These are phyloP conservation scores for Zhuliangozyma blackwelliae DNA, from an alignment of 1,139 yeast species.

Conservation along the genomic window DNA sequence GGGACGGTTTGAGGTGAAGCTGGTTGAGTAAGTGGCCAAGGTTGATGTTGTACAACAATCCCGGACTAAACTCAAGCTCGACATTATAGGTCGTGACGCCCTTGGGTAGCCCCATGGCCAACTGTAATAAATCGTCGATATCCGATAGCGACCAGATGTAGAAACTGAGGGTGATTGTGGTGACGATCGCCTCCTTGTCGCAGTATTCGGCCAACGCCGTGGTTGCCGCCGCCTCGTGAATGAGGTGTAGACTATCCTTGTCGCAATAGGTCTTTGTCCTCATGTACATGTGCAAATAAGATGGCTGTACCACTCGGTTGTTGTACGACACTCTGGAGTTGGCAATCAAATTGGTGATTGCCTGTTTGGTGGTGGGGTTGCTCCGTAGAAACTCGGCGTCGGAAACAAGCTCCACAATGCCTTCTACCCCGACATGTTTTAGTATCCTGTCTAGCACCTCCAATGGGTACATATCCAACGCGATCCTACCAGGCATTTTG, in stretches of 20 bases:
- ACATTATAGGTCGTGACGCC: conserved; percentile 11
- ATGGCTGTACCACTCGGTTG: conserved; percentile 11
- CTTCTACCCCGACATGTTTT: conserved; percentile 4
- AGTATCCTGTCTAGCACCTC: conserved; percentile 9
- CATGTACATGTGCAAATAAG: conserved; percentile 13
- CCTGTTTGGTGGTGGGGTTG: conserved; percentile 5
- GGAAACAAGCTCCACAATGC: conserved; percentile 6
- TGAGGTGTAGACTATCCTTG: conserved; percentile 7
- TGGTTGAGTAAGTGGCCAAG: conserved; percentile 9
- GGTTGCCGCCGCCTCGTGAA: conserved; percentile 2
- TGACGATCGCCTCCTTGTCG: conserved; percentile 1
- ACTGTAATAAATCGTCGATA: conserved; percentile 11
- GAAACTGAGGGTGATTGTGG: conserved; percentile 16
- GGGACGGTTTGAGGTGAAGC: conserved; percentile 2
- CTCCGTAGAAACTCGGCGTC: conserved; percentile 5
- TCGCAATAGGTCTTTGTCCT: conserved; percentile 11
- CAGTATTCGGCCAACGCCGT: conserved; percentile 6
- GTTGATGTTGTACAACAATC: conserved; percentile 13
- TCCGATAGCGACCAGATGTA: conserved; percentile 19
- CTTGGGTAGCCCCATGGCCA: conserved; percentile 5
- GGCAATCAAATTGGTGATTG: conserved; percentile 6
- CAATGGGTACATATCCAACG: conserved; percentile 3
- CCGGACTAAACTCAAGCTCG: conserved; percentile 21
- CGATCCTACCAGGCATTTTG: too few relatives aligned
- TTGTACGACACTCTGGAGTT: conserved; percentile 8